Evolutionary conservation across 2,329 filamentous ascomycete species (phyloP).

Genomic region (Tolypocladium sp.): DNA sequence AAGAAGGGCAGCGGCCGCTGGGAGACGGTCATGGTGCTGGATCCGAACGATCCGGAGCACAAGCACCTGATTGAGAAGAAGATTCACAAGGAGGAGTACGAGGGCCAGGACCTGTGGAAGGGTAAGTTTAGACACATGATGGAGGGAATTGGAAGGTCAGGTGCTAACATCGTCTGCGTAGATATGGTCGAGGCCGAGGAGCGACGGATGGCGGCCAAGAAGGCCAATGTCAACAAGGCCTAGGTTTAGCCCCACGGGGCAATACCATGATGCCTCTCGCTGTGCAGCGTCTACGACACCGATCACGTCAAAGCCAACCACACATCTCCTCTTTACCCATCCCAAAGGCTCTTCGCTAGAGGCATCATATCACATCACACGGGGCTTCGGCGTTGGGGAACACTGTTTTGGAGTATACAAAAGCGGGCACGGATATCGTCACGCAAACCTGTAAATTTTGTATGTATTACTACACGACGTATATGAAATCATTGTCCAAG

Average conservation of each 20-base stretch:
- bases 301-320: not conserved
- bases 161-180: constrained; percentile 17
- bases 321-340: not conserved
- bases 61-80: constrained; percentile 79
- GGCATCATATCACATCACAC: not conserved
- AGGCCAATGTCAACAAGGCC: constrained; percentile 15
- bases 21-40: constrained; percentile 75
- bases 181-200: constrained; percentile 82
- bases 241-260: not conserved
- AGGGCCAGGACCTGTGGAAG: constrained; percentile 89
- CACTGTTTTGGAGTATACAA: not conserved
- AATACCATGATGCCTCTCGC: not conserved
- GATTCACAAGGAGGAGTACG: constrained; percentile 78
- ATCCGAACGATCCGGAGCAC: constrained; percentile 74
- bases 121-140: constrained; percentile 36
- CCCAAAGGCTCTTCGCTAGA: not conserved
- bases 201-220: constrained; percentile 39
- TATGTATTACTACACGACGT: not conserved
- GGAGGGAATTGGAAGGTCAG: too few relatives aligned
- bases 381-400: not conserved
- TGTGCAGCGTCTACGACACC: not conserved
- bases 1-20: constrained; percentile 67
- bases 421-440: not conserved
- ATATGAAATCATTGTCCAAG: not conserved
- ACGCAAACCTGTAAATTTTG: not conserved